Evolutionary conservation across 2,329 filamentous ascomycete genomes (phyloP).

Genomic region (Fusarium marasasianum): DNA sequence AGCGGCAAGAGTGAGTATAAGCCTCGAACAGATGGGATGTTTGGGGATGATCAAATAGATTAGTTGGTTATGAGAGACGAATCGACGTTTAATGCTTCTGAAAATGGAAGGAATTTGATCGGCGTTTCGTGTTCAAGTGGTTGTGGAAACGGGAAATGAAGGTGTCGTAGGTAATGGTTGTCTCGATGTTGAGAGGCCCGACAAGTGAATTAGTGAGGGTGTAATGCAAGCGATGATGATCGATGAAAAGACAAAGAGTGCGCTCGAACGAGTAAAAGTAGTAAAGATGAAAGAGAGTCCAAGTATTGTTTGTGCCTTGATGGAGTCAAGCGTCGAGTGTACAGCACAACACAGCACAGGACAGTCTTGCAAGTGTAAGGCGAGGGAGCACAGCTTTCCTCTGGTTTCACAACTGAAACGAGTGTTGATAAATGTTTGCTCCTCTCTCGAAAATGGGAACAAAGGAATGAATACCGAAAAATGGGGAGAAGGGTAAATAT

Average conservation of each 20-base stretch:
- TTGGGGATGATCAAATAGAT: conserved; percentile 3
- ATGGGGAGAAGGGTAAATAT: background rate
- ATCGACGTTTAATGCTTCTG: background rate
- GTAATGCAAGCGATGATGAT: background rate
- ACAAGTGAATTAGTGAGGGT: conserved; percentile 2
- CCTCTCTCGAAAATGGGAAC: background rate
- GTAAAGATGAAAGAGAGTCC: conserved; percentile 11
- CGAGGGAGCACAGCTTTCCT: conserved; percentile 42
- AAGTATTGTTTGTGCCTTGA: conserved; percentile 7
- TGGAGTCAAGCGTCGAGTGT: conserved; percentile 1
- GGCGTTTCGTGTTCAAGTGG: background rate
- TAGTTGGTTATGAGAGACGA: background rate
- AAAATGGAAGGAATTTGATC: conserved; percentile 21
- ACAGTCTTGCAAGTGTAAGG: conserved; percentile 6
- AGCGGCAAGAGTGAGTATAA: background rate
- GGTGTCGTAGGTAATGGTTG: conserved; percentile 10
- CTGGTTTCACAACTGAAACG: conserved; percentile 38
- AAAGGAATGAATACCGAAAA: background rate
- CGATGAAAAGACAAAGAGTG: background rate
- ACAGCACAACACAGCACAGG: background rate
- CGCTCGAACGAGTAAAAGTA: background rate
- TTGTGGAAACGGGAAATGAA: conserved; percentile 16
- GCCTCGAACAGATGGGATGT: background rate
- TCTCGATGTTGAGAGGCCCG: conserved; percentile 4
- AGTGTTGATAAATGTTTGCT: conserved; percentile 30